Evolutionary conservation across 768 basidiomycete species (phyloP).

Genomic region (Ephemerocybe angulata): DNA sequence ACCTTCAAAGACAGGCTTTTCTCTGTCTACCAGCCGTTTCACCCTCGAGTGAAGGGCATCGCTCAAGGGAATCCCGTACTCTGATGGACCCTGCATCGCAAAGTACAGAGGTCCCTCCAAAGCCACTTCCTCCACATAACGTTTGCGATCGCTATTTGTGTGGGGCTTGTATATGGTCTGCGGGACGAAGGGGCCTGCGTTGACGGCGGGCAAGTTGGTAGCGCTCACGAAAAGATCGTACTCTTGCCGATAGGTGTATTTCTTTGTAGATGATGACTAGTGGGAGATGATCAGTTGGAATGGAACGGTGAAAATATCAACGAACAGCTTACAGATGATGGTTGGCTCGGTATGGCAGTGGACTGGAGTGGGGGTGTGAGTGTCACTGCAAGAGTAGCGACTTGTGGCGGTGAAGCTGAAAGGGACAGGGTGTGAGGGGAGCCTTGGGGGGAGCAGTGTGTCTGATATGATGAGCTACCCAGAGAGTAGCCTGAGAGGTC

Average conservation of each 20-base stretch:
- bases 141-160: slow-evolving; percentile 70
- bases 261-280: neutral
- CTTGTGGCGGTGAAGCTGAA: neutral
- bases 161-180: slow-evolving; percentile 73
- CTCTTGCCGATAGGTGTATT: slow-evolving; percentile 44
- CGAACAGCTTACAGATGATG: neutral
- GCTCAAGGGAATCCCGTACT: slow-evolving; percentile 57
- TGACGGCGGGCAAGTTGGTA: slow-evolving; percentile 30
- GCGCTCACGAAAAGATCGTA: slow-evolving; percentile 42
- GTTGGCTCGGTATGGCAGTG: neutral
- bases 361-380: neutral
- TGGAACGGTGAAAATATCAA: neutral
- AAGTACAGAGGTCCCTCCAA: slow-evolving; percentile 67
- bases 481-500: neutral
- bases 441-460: neutral
- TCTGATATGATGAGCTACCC: neutral
- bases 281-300: neutral
- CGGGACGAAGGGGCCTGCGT: slow-evolving; percentile 54
- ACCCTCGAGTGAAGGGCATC: slow-evolving; percentile 65
- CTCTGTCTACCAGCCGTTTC: slow-evolving; percentile 50
- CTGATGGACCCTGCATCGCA: slow-evolving; percentile 45
- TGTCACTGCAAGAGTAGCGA: neutral
- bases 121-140: slow-evolving; percentile 69
- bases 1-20: slow-evolving; percentile 64
- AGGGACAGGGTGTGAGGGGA: neutral